A percentile compares a stretch with the other conserved stretches of the same genome.
These are phyloP conservation scores for Globisporangium lucens DNA, from an alignment of 352 stramenopile genomes.

Conservation along the genomic window DNA sequence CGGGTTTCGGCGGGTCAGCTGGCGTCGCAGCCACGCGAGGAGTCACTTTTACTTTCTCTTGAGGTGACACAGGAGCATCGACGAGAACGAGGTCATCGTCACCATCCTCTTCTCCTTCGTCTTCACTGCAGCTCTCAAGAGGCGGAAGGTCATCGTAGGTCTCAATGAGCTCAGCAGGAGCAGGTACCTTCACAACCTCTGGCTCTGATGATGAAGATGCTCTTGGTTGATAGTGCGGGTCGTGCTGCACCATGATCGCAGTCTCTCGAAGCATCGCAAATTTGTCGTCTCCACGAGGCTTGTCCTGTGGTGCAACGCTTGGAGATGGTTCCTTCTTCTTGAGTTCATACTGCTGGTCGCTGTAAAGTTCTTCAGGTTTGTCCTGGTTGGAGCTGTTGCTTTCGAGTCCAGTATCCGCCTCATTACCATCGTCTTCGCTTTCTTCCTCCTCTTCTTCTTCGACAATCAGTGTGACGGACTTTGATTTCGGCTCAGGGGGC, in stretches of 20 bases:
- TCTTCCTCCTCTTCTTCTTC: conserved; percentile 46
- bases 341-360: not conserved
- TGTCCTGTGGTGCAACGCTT: not conserved
- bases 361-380: not conserved
- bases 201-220: not conserved
- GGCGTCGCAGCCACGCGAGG: not conserved
- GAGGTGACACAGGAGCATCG: not conserved
- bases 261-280: conserved; percentile 63
- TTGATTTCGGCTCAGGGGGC: conserved; percentile 27
- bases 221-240: conserved; percentile 41
- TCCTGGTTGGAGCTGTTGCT: not conserved
- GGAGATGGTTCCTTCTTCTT: not conserved
- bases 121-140: conserved; percentile 55
- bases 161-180: not conserved
- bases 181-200: not conserved
- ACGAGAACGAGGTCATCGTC: conserved; percentile 15
- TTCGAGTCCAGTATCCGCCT: conserved; percentile 16
- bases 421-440: conserved; percentile 21
- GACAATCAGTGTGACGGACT: conserved; percentile 30
- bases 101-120: conserved; percentile 27
- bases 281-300: conserved; percentile 28
- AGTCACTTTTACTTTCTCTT: not conserved
- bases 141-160: conserved; percentile 48
- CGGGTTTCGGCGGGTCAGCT: not conserved
- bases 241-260: conserved; percentile 63